Base-by-base conservation (phyloP, 164 flowering plant genomes). In the Berberis thunbergii region DNA sequence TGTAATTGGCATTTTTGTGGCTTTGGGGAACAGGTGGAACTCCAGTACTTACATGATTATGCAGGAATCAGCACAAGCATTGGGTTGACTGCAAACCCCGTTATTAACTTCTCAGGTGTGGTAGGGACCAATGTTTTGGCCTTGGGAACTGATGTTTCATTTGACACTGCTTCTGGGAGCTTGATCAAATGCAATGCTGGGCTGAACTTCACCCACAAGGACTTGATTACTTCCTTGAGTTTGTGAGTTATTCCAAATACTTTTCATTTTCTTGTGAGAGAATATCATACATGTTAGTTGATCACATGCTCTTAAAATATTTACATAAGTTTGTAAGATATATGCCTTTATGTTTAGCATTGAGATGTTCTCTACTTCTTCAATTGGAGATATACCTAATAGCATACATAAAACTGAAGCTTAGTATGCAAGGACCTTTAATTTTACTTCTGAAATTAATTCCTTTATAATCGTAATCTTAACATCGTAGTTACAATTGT, bases 21-120 rank as follows among this genome's bases (percentile, higher is more conserved):
- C 26, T 53, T 53, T 8, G 6, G 3, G 55, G 6, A 6, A 53
- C 1, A 53, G 11, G 11, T 53, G 26, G 55, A 53, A n/a, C 55
- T 53, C 26, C 55, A 53, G 26, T 8, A 53, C 55, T n/a, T 3
- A n/a, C 8, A 7, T 53, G 55, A 53, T 6, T 53, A 6, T 53
- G 55, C n/a, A 12, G 55, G 55, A n/a, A 53, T 53, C 26, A 53
- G n/a, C 55, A 6, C 55, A 53, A 53, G 55, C 1, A n/a, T 53
- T 53, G 55, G 55, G 55, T 53, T 8, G 55, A 53, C n/a, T 53
- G 11, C 55, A 53, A 53, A 53, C n/a, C 55, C 55, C 8, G 26
- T 8, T 53, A n/a, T 53, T n/a, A 3, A 12, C 26, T 53, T 53
- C 55, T 53, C 55, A 53, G 3, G 55, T 53, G n/a, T 53, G n/a